phyloP scores from a whole-genome alignment of 148 eudicot genomes.

The Fagopyrum esculentum region DNA sequence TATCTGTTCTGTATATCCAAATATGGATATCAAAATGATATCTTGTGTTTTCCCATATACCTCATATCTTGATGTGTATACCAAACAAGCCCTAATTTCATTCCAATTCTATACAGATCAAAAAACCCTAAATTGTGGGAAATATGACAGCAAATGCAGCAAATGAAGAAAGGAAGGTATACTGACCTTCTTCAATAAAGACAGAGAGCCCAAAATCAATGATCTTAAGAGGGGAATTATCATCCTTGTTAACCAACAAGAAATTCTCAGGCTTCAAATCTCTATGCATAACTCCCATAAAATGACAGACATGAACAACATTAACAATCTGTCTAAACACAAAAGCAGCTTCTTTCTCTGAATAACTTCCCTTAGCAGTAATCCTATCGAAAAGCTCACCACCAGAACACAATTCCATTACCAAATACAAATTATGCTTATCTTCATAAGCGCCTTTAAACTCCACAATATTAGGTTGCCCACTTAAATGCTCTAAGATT shows the following conservation, averaged over 20 bases:
- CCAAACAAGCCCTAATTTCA: too few species aligned
- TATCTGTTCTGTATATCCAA: too few species aligned
- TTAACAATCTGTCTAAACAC: constrained; percentile 73
- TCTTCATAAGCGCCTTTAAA: constrained; percentile 84
- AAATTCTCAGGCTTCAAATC: constrained; percentile 97
- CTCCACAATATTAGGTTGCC: constrained; percentile 84
- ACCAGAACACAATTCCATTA: constrained; percentile 80
- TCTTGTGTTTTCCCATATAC: too few species aligned
- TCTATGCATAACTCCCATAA: constrained; percentile 93
- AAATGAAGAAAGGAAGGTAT: not conserved
- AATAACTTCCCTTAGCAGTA: constrained; percentile 44
- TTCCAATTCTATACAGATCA: too few species aligned
- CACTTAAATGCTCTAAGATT: constrained; percentile 63
- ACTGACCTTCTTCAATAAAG: constrained; percentile 72
- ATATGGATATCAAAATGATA: too few species aligned
- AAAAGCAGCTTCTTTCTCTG: constrained; percentile 81
- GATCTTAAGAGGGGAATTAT: constrained; percentile 55
- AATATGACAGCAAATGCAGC: too few species aligned
- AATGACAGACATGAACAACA: constrained; percentile 94
- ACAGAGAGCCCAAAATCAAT: constrained; percentile 91
- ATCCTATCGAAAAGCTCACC: constrained; percentile 87
- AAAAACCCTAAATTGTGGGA: too few species aligned
- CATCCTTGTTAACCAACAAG: constrained; percentile 47
- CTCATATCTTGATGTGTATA: too few species aligned
- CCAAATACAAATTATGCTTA: constrained; percentile 39